Evolutionary conservation across 305 asterid genomes (phyloP).

Genomic region (Rubia balearica): DNA sequence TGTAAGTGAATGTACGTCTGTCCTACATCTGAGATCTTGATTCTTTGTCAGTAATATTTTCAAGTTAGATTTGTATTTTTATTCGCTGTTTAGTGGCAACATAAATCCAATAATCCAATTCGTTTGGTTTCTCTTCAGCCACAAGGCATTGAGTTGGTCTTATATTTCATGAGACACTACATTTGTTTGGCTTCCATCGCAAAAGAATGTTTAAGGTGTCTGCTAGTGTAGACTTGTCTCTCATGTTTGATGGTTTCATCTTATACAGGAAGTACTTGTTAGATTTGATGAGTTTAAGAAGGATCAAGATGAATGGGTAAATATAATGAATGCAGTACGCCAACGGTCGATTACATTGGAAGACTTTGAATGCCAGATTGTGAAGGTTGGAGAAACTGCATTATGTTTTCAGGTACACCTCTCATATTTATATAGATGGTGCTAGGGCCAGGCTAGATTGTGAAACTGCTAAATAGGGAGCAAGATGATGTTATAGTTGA

Average conservation of each 20-base stretch:
- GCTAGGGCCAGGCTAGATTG: not conserved
- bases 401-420: conserved; percentile 49
- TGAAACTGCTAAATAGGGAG: not conserved
- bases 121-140: not conserved
- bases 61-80: not conserved
- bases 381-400: not conserved
- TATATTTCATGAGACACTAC: not conserved
- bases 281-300: not conserved
- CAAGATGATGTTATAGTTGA: not conserved
- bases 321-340: not conserved
- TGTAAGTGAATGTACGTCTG: not conserved
- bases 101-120: not conserved
- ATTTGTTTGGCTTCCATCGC: too few species aligned
- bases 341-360: not conserved
- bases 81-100: not conserved
- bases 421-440: not conserved
- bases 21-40: not conserved
- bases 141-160: not conserved
- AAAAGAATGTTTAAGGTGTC: too few species aligned
- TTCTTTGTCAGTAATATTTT: not conserved
- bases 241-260: conserved; percentile 9
- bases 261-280: conserved; percentile 54
- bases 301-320: not conserved
- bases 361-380: not conserved
- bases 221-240: not conserved